Evolutionary conservation across 768 basidiomycete genomes (phyloP), one percentile per base, ranked within the genome.

Genomic region (Hebeloma cylindrosporum): DNA sequence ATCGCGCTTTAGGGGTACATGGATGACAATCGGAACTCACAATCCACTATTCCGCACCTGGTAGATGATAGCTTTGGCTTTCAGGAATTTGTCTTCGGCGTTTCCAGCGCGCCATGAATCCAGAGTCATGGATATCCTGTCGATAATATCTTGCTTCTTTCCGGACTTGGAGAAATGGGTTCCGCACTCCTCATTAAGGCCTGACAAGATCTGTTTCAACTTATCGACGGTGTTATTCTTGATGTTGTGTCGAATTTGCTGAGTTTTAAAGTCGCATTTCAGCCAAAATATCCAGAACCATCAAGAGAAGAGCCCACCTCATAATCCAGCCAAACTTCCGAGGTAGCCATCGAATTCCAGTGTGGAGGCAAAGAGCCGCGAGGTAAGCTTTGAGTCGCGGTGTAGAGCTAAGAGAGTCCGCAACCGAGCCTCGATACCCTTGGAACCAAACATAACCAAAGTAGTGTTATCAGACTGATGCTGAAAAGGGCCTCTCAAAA

Each of bases 141-240:
- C 86, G 60, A 91, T 89, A 35, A 92, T 77, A 25, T 92, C 91
- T 56, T 89, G 85, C 60, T 93, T 93, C 70, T 87, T 91, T 20
- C 90, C 90, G 8, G 86, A 75, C 64, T 88, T 89, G 42, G 78
- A 71, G 21, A 90, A 69, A 54, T 76, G 74, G 3, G 79, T 78
- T 41, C 68, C 67, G 59, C 88, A 90, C 62, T 89, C 83, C 27
- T 88, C 86, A 68, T 89, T 90, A 54, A 92, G 73, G 18, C 83
- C 84, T 28, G 72, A 64, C 45, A 93, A 71, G 54, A 93, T 88
- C 60, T 85, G 83, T 64, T 93, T 92, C 52, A 93, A 79, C 65
- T 74, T 82, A 64, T 91, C 89, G 51, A 93, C 91, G 5, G 88
- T 93, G 66, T 91, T 86, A 62, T 73, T 74, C 66, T 78, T 80